phyloP scores from a whole-genome alignment of 129 eudicot species.

The Cynara cardunculus region DNA sequence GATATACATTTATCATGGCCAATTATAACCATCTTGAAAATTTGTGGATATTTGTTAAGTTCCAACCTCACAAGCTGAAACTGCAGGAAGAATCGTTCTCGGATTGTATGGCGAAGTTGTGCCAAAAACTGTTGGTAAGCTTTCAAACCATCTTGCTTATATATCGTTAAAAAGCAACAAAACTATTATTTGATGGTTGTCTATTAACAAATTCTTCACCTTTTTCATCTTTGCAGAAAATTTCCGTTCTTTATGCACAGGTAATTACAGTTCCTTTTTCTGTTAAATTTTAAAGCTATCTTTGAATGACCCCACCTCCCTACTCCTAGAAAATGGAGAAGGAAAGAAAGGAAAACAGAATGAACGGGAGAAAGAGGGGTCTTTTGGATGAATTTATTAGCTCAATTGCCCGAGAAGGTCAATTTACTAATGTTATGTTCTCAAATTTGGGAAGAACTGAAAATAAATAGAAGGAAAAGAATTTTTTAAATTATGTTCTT shows the following conservation, averaged over 20 bases:
- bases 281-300: neutral
- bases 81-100: slow-evolving; percentile 81
- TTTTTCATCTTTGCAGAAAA: slow-evolving; percentile 55
- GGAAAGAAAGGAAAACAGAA: neutral
- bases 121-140: slow-evolving; percentile 80
- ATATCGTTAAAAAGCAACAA: neutral
- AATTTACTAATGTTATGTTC: too few species aligned
- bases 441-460: too few species aligned
- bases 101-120: slow-evolving; percentile 86
- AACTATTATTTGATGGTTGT: neutral
- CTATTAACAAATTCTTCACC: slow-evolving; percentile 1
- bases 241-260: slow-evolving; percentile 86
- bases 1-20: neutral
- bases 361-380: neutral
- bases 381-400: neutral
- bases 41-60: slow-evolving; percentile 7
- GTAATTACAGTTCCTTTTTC: slow-evolving; percentile 32
- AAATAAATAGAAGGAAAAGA: too few species aligned
- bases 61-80: neutral
- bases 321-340: too few species aligned
- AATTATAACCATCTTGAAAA: neutral
- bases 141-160: neutral
- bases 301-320: neutral
- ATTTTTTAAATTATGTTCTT: too few species aligned
- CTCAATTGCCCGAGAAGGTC: too few species aligned